Evolutionary conservation across 1,284 basidiomycete genomes (phyloP).

Genomic region (Pholiota adiposa): DNA sequence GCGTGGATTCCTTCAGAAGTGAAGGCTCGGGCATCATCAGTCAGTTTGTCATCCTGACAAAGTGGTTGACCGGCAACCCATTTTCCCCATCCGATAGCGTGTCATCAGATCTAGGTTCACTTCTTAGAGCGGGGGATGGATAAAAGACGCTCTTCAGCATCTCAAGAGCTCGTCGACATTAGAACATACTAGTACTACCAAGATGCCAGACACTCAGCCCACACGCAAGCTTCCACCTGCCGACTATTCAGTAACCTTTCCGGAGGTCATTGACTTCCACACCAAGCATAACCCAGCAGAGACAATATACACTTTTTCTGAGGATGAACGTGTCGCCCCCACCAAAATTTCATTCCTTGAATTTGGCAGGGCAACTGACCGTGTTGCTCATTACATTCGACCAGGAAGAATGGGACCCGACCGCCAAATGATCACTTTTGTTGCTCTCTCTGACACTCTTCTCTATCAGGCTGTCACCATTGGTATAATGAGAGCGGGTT

Average conservation of each 20-base stretch:
- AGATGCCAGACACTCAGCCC: neutral
- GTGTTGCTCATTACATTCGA: constrained; percentile 34
- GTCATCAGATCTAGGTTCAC: no score
- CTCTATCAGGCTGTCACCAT: constrained; percentile 37
- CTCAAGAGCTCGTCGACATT: no score
- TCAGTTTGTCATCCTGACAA: no score
- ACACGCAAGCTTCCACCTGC: constrained; percentile 18
- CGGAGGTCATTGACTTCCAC: constrained; percentile 37
- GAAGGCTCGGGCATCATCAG: no score
- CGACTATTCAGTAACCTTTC: constrained; percentile 30
- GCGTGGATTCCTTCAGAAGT: no score
- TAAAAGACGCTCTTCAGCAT: no score
- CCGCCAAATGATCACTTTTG: constrained; percentile 34
- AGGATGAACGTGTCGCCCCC: constrained; percentile 18
- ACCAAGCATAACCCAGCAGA: constrained; percentile 33
- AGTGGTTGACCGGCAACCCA: no score
- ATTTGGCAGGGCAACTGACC: constrained; percentile 35
- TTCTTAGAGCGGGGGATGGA: no score
- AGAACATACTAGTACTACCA: no score
- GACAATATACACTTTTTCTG: constrained; percentile 28
- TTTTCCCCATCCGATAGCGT: no score
- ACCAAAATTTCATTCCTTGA: constrained; percentile 33
- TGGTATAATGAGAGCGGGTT: constrained; percentile 33
- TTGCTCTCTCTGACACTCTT: constrained; percentile 37
- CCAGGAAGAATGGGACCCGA: constrained; percentile 27